These are phyloP conservation scores for Coemansia sp. DNA, from an alignment of 192 early-diverging fungal species.

Conservation along the genomic window DNA sequence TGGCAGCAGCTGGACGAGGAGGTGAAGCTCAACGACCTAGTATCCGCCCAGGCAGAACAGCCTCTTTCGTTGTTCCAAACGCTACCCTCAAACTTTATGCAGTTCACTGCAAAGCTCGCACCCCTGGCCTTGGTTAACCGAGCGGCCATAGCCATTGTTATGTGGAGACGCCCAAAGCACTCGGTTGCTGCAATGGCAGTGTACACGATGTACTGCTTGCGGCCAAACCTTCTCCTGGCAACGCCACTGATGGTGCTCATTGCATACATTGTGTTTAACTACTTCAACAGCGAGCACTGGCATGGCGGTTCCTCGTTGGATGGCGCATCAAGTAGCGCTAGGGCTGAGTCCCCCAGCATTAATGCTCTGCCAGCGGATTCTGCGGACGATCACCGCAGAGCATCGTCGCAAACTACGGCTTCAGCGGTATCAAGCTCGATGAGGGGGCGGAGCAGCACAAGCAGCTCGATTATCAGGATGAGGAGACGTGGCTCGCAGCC, in stretches of 20 bases:
- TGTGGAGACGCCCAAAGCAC: slow-evolving; percentile 42
- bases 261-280: slow-evolving; percentile 43
- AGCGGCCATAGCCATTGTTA: slow-evolving; percentile 27
- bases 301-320: neutral
- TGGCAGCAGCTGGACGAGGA: slow-evolving; percentile 54
- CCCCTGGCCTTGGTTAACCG: slow-evolving; percentile 35
- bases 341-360: neutral
- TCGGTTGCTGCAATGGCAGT: slow-evolving; percentile 42
- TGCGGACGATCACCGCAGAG: neutral
- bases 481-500: slow-evolving; percentile 11
- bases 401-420: neutral
- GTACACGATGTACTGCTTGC: slow-evolving; percentile 46
- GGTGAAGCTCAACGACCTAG: slow-evolving; percentile 30
- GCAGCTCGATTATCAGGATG: slow-evolving; percentile 1
- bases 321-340: neutral
- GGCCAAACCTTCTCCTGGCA: slow-evolving; percentile 43
- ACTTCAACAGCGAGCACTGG: slow-evolving; percentile 33
- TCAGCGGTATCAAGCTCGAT: neutral
- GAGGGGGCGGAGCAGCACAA: neutral
- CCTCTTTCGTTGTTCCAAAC: slow-evolving; percentile 54
- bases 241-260: slow-evolving; percentile 46
- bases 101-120: slow-evolving; percentile 54
- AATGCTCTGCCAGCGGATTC: neutral
- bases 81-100: slow-evolving; percentile 55
- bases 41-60: slow-evolving; percentile 46